Evolutionary conservation across 2,329 filamentous ascomycete species (phyloP).

Genomic region (Colletotrichum aenigma): DNA sequence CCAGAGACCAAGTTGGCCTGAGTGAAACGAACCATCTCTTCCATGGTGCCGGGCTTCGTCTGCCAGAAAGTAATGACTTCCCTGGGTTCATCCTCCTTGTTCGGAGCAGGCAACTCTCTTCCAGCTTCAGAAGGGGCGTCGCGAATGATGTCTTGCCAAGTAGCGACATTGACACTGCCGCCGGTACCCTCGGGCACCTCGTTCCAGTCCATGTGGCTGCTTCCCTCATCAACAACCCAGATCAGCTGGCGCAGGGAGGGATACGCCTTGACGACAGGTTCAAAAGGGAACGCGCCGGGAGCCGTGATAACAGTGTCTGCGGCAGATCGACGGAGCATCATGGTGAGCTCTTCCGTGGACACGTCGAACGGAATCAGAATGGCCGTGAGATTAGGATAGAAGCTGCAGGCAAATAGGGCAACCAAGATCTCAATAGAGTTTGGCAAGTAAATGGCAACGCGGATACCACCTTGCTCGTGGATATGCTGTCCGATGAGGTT

Average conservation of each 20-base stretch:
- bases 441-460: constrained; percentile 87
- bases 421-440: constrained; percentile 90
- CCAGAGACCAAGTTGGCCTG: constrained; percentile 88
- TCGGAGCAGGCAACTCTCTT: constrained; percentile 67
- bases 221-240: constrained; percentile 93
- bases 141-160: constrained; percentile 89
- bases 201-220: constrained; percentile 93
- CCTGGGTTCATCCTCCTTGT: constrained; percentile 55
- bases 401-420: constrained; percentile 85
- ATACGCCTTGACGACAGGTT: constrained; percentile 71
- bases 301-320: constrained; percentile 84
- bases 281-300: constrained; percentile 85
- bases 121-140: constrained; percentile 66
- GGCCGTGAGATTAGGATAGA: constrained; percentile 81
- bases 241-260: constrained; percentile 77
- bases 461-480: constrained; percentile 72
- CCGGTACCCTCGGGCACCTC: constrained; percentile 81
- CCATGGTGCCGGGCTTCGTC: constrained; percentile 51
- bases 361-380: constrained; percentile 86
- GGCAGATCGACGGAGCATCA: constrained; percentile 73
- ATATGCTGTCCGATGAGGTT: constrained; percentile 83
- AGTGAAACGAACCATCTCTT: constrained; percentile 81
- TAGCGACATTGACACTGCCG: constrained; percentile 78
- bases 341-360: constrained; percentile 68
- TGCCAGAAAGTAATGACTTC: constrained; percentile 73